Percentiles rank a stretch among this genome's conserved stretches.
These are phyloP conservation scores for Lactifluus subvellereus DNA, from an alignment of 768 basidiomycete species.

Conservation along the genomic window DNA sequence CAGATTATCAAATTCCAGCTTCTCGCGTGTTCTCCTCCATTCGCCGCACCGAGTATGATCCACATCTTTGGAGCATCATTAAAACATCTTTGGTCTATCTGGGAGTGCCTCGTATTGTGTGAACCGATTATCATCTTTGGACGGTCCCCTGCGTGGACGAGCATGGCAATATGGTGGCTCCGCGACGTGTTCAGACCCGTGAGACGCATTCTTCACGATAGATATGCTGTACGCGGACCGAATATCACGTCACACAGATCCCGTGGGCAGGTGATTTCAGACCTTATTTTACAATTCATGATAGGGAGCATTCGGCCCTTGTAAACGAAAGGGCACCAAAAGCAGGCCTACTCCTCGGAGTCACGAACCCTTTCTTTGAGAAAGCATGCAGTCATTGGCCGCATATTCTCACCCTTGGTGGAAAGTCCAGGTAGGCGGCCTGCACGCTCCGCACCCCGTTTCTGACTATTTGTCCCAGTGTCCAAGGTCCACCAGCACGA, in stretches of 20 bases:
- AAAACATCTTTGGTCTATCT: slow-evolving; percentile 72
- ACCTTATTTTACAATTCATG: slow-evolving; percentile 96
- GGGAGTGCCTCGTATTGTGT: slow-evolving; percentile 90
- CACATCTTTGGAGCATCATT: slow-evolving; percentile 58
- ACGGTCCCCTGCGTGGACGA: slow-evolving; percentile 70
- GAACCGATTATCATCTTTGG: slow-evolving; percentile 88
- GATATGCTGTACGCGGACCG: neutral
- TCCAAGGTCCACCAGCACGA: neutral
- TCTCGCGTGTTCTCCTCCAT: slow-evolving; percentile 55
- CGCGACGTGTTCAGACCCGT: slow-evolving; percentile 83
- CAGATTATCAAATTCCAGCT: slow-evolving; percentile 39
- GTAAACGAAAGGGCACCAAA: slow-evolving; percentile 81
- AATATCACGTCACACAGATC: slow-evolving; percentile 42
- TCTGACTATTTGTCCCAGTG: neutral
- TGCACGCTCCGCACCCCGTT: neutral
- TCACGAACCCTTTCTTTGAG: slow-evolving; percentile 86
- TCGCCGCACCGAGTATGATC: slow-evolving; percentile 49
- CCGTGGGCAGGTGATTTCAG: slow-evolving; percentile 81
- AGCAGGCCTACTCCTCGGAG: slow-evolving; percentile 70
- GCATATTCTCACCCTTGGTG: slow-evolving; percentile 66
- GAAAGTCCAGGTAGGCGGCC: slow-evolving; percentile 43
- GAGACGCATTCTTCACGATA: slow-evolving; percentile 24
- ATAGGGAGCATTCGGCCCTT: slow-evolving; percentile 68
- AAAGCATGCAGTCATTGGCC: slow-evolving; percentile 81
- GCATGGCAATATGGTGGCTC: slow-evolving; percentile 90